Base-by-base conservation (phyloP, 768 basidiomycete species). In the Amanita phalloides region DNA sequence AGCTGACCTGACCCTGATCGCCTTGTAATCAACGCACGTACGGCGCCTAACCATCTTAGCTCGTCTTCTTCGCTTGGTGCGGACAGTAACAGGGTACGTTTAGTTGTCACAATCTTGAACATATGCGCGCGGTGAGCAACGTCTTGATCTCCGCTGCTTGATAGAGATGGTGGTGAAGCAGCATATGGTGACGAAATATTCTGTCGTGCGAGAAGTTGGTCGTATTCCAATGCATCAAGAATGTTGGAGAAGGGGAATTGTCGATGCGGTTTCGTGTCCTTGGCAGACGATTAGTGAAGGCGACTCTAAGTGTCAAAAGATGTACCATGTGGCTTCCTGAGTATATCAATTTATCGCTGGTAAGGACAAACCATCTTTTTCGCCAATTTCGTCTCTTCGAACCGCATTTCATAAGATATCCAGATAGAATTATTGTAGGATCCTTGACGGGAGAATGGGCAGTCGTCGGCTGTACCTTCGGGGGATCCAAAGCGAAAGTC, bases 1-100 rank as follows among this genome's bases (percentile, higher is more conserved):
- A 78, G 71, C 23, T 67, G 68, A 2, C 75, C 75, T 7, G 71
- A 67, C 8, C 72, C 79, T 6, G 72, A 72, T 56, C 90, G 72
- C 49, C 89, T 74, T 17, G 86, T 86, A 56, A 98, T 86, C 62
- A 99, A 75, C 54, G 92, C 92, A 47, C 92, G 84, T 36, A 98
- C 81, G 8, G 95, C 92, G 47, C 93, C 92, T 44, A 99, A 72
- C 96, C 96, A 99, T 66, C 87, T 90, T 65, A 98, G 94, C 69
- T 98, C 96, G 59, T 98, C 95, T 60, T 97, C 96, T 66, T 99
- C 96, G 53, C 78, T 85, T 13, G 96, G 95, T 6, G 96, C 96
- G 60, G 93, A 96, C 23, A 98, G 72, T 49, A 95, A 66, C 53
- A 92, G 70, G 14, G 89, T 86, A 54, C 91, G 81, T 66, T 95